phyloP scores from a whole-genome alignment of 371 early-diverging fungal species.

The Mortierella sp. region DNA sequence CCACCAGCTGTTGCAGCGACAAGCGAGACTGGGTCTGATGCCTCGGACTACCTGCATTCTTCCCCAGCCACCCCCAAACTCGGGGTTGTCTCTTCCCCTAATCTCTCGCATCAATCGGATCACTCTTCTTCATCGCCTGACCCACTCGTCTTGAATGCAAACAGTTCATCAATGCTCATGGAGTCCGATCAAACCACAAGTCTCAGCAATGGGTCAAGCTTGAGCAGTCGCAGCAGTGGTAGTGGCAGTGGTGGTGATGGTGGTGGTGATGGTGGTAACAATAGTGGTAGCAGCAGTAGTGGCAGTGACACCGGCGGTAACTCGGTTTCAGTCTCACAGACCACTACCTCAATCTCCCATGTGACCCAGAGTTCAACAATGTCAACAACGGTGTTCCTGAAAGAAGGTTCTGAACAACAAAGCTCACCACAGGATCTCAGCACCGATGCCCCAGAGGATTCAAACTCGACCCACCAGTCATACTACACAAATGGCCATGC shows the following conservation, averaged over 20 bases:
- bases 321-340: not conserved
- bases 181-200: conserved; percentile 1
- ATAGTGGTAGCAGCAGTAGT: conserved; percentile 1
- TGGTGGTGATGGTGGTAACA: not conserved
- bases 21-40: conserved; percentile 33
- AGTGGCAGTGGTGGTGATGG: not conserved
- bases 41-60: conserved; percentile 16
- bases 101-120: not conserved
- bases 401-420: not conserved
- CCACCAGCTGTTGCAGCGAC: conserved; percentile 12
- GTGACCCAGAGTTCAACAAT: not conserved
- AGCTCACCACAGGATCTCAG: not conserved
- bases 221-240: conserved; percentile 1
- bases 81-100: not conserved
- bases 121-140: not conserved
- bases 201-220: not conserved
- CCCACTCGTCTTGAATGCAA: not conserved
- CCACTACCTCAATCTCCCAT: not conserved
- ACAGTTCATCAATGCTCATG: not conserved
- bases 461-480: not conserved
- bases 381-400: not conserved
- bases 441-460: not conserved
- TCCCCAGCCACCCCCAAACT: not conserved
- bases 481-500: not conserved
- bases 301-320: not conserved